phyloP scores from a whole-genome alignment of 305 asterid genomes.

The Fraxinus xanthoxyloides region DNA sequence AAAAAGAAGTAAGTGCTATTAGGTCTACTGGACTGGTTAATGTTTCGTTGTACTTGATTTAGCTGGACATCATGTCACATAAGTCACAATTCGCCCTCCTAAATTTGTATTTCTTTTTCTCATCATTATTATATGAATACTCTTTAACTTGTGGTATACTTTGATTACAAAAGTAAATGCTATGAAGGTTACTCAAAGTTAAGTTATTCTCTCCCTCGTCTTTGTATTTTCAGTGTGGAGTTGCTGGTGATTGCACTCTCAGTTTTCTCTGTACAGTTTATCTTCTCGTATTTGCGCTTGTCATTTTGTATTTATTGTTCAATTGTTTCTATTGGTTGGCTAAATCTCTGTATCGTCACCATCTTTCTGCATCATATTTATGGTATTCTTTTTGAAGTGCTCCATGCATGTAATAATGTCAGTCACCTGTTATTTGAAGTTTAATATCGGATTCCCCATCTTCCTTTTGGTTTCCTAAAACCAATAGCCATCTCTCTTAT shows the following conservation, averaged over 20 bases:
- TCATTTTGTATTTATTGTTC: slow-evolving; percentile 17
- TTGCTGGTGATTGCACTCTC: slow-evolving; percentile 1
- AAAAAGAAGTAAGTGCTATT: slow-evolving; percentile 36
- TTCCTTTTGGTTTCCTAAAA: neutral
- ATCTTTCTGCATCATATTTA: neutral
- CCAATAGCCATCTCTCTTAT: neutral
- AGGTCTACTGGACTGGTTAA: neutral
- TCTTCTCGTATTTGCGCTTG: slow-evolving; percentile 13
- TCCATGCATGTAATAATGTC: neutral
- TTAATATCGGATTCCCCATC: neutral
- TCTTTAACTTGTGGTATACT: neutral
- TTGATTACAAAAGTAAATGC: neutral
- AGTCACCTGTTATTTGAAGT: neutral
- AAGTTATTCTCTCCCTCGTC: neutral
- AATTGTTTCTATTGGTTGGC: slow-evolving; percentile 9
- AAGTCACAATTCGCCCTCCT: neutral
- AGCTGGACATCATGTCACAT: neutral
- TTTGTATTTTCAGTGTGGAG: neutral
- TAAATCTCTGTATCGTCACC: neutral
- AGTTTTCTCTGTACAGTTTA: neutral
- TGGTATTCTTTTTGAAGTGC: neutral
- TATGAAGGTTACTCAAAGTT: neutral
- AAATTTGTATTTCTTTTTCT: neutral
- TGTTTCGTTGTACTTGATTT: neutral
- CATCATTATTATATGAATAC: neutral